These are phyloP conservation scores for Emmonsiellopsis sp. DNA, from an alignment of 2,329 filamentous ascomycete genomes.

Conservation along the genomic window DNA sequence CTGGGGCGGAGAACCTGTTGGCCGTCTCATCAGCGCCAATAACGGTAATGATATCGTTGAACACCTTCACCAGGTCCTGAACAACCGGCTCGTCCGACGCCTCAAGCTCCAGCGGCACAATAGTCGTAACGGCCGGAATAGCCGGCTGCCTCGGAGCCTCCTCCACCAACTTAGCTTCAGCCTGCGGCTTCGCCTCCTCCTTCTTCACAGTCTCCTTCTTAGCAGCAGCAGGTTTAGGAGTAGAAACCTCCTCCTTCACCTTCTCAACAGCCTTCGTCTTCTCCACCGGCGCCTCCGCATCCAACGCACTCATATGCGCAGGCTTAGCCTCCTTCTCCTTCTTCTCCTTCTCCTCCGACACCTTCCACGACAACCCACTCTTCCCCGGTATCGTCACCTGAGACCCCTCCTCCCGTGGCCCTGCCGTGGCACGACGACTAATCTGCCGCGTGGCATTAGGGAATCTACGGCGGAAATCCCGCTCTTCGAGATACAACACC, in stretches of 20 bases:
- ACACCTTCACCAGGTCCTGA: conserved; percentile 85
- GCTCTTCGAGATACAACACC: conserved; percentile 91
- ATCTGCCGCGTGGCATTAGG: conserved; percentile 45
- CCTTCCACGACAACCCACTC: conserved; percentile 75
- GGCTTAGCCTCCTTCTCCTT: conserved; percentile 26
- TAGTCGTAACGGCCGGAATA: conserved; percentile 48
- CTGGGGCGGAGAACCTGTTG: conserved; percentile 65
- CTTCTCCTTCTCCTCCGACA: conserved; percentile 54
- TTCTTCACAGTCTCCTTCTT: conserved; percentile 23
- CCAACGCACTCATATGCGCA: conserved; percentile 36
- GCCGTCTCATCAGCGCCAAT: conserved; percentile 79
- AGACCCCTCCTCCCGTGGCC: conserved; percentile 47
- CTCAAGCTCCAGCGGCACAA: conserved; percentile 68
- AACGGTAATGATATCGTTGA: conserved; percentile 92
- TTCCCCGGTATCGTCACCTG: conserved; percentile 76
- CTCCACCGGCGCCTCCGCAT: conserved; percentile 13
- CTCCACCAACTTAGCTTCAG: conserved; percentile 20
- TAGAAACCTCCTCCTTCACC: conserved; percentile 17
- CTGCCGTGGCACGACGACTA: conserved; percentile 26
- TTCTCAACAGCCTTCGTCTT: conserved; percentile 11
- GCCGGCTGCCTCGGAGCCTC: conserved; percentile 29
- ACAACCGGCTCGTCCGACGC: conserved; percentile 78
- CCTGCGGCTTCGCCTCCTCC: conserved; percentile 24
- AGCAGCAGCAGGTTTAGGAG: conserved; percentile 12
- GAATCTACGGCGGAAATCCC: conserved; percentile 84